Evolutionary conservation across 805 yeast species (phyloP).

Genomic region (Starmerella asiatica): DNA sequence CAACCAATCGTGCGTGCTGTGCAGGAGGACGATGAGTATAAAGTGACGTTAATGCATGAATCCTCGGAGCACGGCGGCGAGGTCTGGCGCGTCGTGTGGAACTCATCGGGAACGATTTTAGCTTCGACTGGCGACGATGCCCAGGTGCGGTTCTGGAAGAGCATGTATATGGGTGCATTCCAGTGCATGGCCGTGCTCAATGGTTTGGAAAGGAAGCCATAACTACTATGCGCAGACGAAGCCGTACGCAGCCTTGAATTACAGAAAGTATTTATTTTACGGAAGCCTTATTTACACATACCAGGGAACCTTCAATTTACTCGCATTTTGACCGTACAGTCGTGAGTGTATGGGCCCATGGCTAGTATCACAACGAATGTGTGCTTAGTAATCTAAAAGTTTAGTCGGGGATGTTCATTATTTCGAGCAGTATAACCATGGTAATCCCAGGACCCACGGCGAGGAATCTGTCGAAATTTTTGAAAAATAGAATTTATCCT

Average conservation of each 20-base stretch:
- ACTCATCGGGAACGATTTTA: conserved; percentile 78
- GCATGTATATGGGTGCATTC: conserved; percentile 72
- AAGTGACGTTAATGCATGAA: conserved; percentile 49
- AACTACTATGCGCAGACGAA: not conserved
- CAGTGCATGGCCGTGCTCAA: conserved; percentile 80
- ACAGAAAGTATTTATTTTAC: not conserved
- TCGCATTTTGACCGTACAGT: too few species aligned
- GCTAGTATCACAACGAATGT: too few species aligned
- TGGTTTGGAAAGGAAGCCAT: conserved; percentile 25
- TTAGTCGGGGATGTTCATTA: too few species aligned
- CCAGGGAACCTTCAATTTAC: too few species aligned
- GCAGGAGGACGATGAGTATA: conserved; percentile 3
- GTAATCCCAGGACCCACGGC: too few species aligned
- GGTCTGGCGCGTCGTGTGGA: conserved; percentile 96
- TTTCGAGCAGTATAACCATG: too few species aligned
- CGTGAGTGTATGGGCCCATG: too few species aligned
- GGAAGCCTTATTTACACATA: not conserved
- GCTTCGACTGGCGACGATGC: conserved; percentile 96
- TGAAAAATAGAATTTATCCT: too few species aligned
- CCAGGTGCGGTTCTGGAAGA: conserved; percentile 79
- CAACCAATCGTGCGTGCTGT: not conserved
- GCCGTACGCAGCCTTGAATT: not conserved
- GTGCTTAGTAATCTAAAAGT: too few species aligned
- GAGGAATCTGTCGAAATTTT: too few species aligned
- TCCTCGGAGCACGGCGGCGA: conserved; percentile 71